These are phyloP conservation scores for Cardamine resedifolia DNA, from an alignment of 345 rosid genomes.

Conservation along the genomic window DNA sequence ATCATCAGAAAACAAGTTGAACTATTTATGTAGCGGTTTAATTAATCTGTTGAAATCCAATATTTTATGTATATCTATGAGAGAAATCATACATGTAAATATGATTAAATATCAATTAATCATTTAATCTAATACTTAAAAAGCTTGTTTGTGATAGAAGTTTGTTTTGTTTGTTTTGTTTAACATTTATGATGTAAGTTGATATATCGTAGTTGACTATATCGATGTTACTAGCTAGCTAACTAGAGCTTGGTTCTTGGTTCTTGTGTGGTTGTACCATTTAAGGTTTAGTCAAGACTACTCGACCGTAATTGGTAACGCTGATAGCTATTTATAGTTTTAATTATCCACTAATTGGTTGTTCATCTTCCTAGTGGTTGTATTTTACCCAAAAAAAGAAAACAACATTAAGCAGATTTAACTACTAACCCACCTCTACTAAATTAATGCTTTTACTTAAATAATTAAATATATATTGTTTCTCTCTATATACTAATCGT, in stretches of 20 bases:
- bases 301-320: conserved; percentile 29
- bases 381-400: not conserved
- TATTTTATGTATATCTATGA: not conserved
- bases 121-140: not conserved
- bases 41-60: not conserved
- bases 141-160: not conserved
- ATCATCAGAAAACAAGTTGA: not conserved
- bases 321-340: conserved; percentile 19
- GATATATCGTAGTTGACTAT: not conserved
- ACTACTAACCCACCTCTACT: conserved; percentile 19
- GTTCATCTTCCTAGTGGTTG: conserved; percentile 32
- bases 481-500: not conserved
- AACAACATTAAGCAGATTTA: conserved; percentile 10
- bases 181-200: not conserved
- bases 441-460: not conserved
- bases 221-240: conserved; percentile 13
- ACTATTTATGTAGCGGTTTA: not conserved
- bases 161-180: not conserved
- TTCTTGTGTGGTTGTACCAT: conserved; percentile 35
- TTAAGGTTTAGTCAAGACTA: conserved; percentile 29
- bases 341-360: conserved; percentile 2
- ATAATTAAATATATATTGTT: not conserved
- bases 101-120: not conserved
- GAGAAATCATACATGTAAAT: not conserved
- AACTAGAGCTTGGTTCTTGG: conserved; percentile 4